phyloP scores from a whole-genome alignment of 768 basidiomycete species.

The Epithele typhae region DNA sequence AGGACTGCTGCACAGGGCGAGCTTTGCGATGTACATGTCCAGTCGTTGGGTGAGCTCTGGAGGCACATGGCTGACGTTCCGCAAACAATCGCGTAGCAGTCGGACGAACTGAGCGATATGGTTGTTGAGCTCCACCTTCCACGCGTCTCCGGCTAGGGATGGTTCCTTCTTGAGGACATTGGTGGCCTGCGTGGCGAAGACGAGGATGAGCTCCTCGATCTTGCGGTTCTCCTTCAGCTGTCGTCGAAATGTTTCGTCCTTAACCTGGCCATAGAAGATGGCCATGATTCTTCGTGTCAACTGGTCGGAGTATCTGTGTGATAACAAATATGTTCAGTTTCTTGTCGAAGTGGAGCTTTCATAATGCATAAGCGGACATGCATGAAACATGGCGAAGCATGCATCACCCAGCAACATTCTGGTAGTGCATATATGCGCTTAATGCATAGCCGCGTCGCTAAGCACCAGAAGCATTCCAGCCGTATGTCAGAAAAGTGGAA shows the following conservation, averaged over 20 bases:
- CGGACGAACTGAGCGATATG: conserved; percentile 89
- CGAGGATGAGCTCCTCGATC: conserved; percentile 94
- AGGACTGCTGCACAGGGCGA: conserved; percentile 57
- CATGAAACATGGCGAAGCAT: too few species aligned
- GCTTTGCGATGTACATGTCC: conserved; percentile 79
- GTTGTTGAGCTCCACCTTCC: conserved; percentile 90
- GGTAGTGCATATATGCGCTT: too few species aligned
- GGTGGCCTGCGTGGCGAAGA: conserved; percentile 91
- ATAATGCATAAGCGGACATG: too few species aligned
- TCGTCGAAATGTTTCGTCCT: conserved; percentile 76
- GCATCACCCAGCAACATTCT: too few species aligned
- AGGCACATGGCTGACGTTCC: conserved; percentile 68
- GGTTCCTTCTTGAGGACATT: conserved; percentile 87
- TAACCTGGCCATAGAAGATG: conserved; percentile 88
- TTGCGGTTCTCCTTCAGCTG: conserved; percentile 96
- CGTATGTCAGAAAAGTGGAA: too few species aligned
- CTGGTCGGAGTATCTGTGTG: conserved; percentile 81
- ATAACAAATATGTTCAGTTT: too few species aligned
- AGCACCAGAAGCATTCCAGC: too few species aligned
- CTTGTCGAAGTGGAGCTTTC: too few species aligned
- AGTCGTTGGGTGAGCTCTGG: conserved; percentile 78
- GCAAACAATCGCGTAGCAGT: conserved; percentile 78
- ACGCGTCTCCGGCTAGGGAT: conserved; percentile 74
- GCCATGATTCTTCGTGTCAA: conserved; percentile 86
- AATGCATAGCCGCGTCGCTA: too few species aligned